Evolutionary conservation across 2,329 filamentous ascomycete genomes (phyloP).

Genomic region (Sclerotinia glacialis): DNA sequence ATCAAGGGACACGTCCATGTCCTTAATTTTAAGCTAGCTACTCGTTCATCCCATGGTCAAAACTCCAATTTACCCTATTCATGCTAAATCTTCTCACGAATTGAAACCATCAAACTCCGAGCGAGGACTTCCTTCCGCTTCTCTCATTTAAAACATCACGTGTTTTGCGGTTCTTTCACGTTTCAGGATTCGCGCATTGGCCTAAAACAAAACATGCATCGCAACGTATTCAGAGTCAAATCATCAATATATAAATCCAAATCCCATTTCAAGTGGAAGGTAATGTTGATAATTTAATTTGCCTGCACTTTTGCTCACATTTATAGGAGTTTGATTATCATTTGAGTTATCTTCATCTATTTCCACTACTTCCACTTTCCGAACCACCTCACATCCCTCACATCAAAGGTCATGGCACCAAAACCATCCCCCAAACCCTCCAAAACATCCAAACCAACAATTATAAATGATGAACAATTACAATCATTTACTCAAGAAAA

Average conservation of each 20-base stretch:
- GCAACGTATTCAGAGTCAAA: slow-evolving; percentile 21
- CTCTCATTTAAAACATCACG: slow-evolving; percentile 15
- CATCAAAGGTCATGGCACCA: slow-evolving; percentile 25
- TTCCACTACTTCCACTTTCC: not conserved
- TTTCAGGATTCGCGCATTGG: slow-evolving; percentile 32
- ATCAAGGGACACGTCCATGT: not conserved
- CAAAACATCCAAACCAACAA: slow-evolving; percentile 9
- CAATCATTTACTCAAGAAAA: slow-evolving; percentile 37
- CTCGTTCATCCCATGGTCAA: not conserved
- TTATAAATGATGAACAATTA: slow-evolving; percentile 11
- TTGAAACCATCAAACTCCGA: slow-evolving; percentile 5
- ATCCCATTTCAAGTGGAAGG: not conserved
- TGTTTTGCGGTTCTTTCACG: slow-evolving; percentile 20
- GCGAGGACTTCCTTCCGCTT: not conserved
- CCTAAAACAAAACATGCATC: slow-evolving; percentile 22
- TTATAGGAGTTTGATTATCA: not conserved
- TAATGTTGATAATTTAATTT: not conserved
- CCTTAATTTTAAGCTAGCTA: not conserved
- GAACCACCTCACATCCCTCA: not conserved
- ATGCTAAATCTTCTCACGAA: slow-evolving; percentile 4
- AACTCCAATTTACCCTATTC: slow-evolving; percentile 9
- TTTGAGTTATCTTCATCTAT: not conserved
- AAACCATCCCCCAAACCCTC: slow-evolving; percentile 23
- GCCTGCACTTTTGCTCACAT: not conserved
- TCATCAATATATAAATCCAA: not conserved